Evolutionary conservation across 169 alveolate species (phyloP).

Genomic region (Perkinsus marinus): DNA sequence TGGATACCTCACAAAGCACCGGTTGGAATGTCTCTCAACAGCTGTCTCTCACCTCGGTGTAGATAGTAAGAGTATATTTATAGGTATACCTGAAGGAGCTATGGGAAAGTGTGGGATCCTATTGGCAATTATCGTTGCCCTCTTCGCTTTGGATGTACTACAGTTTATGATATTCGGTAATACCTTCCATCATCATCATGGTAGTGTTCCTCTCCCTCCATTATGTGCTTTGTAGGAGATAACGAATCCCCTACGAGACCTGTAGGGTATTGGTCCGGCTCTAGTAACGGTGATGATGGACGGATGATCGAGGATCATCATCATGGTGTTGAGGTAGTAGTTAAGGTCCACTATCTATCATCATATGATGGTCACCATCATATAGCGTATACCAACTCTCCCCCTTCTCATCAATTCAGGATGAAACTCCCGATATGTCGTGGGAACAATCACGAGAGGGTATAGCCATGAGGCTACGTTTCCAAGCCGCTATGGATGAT

Average conservation of each 20-base stretch:
- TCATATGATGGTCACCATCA: neutral
- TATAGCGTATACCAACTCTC: neutral
- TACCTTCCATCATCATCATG: neutral
- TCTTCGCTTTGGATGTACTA: neutral
- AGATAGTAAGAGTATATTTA: neutral
- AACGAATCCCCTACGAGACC: too few species aligned
- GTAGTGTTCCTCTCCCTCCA: too few species aligned
- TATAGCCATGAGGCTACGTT: neutral
- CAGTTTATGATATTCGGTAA: neutral
- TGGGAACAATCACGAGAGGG: neutral
- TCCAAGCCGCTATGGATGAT: neutral
- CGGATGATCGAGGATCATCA: neutral
- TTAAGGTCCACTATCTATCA: too few species aligned
- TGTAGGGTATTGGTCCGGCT: neutral
- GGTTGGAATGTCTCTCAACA: too few species aligned
- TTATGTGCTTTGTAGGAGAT: too few species aligned
- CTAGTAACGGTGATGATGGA: too few species aligned
- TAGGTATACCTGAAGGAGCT: neutral
- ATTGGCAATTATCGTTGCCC: neutral
- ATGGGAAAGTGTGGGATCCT: neutral
- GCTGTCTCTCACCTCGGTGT: too few species aligned
- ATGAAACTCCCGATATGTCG: neutral
- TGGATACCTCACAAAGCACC: too few species aligned
- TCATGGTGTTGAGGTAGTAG: neutral
- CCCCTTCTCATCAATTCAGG: neutral